Conservation (phyloP, 345 rosid genomes). For the Orychophragmus violaceus region DNA sequence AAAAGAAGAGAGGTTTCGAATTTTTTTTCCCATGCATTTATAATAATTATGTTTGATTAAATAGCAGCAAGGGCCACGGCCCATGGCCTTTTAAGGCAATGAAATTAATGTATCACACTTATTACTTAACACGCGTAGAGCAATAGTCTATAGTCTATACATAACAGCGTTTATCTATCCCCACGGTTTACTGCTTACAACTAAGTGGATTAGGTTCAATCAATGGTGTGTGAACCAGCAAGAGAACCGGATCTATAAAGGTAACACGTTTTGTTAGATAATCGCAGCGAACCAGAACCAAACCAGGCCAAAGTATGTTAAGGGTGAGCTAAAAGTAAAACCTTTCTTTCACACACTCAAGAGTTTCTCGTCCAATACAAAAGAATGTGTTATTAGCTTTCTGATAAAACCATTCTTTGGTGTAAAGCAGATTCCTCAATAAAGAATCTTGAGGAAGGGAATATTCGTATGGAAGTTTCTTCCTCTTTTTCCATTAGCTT, state of each 20-base stretch:
- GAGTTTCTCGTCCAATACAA: not conserved
- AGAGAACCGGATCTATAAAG: not conserved
- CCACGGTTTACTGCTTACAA: not conserved
- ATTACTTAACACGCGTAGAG: not conserved
- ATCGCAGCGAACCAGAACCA: not conserved
- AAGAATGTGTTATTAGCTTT: slow-evolving; percentile 5
- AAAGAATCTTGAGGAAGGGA: not conserved
- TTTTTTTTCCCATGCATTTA: slow-evolving; percentile 31
- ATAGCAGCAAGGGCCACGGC: not conserved
- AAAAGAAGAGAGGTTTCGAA: slow-evolving; percentile 21
- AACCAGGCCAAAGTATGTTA: not conserved
- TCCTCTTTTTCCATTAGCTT: not conserved
- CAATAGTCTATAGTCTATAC: not conserved
- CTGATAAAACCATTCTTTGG: slow-evolving; percentile 5
- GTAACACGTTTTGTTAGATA: not conserved
- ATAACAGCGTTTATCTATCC: not conserved
- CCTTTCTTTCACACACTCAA: not conserved
- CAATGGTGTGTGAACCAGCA: not conserved
- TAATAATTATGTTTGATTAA: not conserved
- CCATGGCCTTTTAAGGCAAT: slow-evolving; percentile 7
- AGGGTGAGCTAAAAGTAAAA: not conserved
- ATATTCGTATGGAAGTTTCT: not conserved
- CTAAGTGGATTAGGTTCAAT: not conserved
- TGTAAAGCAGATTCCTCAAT: not conserved
- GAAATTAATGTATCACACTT: not conserved